These are phyloP conservation scores for Pichia occidentalis DNA, from an alignment of 805 yeast genomes.

Conservation along the genomic window DNA sequence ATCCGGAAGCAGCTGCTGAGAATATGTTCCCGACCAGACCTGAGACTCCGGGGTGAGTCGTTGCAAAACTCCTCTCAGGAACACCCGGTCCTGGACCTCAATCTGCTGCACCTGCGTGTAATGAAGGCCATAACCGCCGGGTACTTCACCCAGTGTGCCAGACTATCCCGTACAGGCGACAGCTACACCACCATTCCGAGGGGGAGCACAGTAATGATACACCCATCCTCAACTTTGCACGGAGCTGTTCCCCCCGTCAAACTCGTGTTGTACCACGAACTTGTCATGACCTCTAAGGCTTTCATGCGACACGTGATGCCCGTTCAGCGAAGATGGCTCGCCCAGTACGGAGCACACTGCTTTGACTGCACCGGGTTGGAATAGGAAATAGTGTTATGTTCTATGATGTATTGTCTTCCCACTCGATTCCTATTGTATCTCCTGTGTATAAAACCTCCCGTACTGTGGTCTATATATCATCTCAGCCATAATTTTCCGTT, in stretches of 20 bases:
- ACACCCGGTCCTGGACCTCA: constrained; percentile 17
- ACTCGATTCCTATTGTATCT: too few relatives aligned
- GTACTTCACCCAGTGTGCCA: constrained; percentile 60
- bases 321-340: constrained; percentile 64
- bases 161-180: constrained; percentile 56
- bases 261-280: constrained; percentile 70
- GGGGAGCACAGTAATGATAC: constrained; percentile 69
- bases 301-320: constrained; percentile 80
- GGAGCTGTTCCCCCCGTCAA: constrained; percentile 66
- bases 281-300: constrained; percentile 80
- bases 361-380: constrained; percentile 12
- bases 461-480: too few relatives aligned
- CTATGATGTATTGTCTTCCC: too few relatives aligned
- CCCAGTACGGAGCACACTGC: constrained; percentile 67
- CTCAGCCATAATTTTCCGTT: too few relatives aligned
- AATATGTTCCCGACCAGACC: too few relatives aligned
- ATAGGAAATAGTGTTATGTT: too few relatives aligned
- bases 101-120: constrained; percentile 29
- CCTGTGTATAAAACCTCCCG: too few relatives aligned
- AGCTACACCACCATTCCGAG: constrained; percentile 60
- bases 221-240: constrained; percentile 76
- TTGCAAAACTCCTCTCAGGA: too few relatives aligned
- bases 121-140: constrained; percentile 60
- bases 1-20: constrained; percentile 63
- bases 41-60: too few relatives aligned